Evolutionary conservation across 2,329 filamentous ascomycete genomes (phyloP).

Genomic region (Elsinoe fawcettii): DNA sequence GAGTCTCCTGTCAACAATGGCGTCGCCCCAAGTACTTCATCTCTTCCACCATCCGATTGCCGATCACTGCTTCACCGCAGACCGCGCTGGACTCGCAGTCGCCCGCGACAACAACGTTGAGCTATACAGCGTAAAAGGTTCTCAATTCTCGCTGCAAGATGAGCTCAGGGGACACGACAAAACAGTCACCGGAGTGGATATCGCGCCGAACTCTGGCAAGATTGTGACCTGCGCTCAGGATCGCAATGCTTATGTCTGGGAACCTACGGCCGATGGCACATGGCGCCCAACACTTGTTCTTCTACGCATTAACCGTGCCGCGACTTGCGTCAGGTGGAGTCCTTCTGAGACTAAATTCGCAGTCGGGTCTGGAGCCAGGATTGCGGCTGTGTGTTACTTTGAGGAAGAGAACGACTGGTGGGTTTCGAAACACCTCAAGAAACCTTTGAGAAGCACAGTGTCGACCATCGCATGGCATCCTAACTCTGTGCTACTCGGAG

Average conservation of each 20-base stretch:
- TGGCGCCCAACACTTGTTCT: constrained; percentile 98
- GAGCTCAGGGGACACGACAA: constrained; percentile 97
- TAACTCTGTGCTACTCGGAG: constrained; percentile 89
- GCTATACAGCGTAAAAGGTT: constrained; percentile 69
- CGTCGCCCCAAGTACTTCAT: constrained; percentile 83
- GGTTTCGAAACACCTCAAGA: constrained; percentile 99
- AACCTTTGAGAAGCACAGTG: constrained; percentile 94
- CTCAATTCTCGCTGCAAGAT: constrained; percentile 74
- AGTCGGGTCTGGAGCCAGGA: constrained; percentile 87
- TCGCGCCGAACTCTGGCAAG: constrained; percentile 79
- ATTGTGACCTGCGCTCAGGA: constrained; percentile 99
- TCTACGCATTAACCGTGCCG: constrained; percentile 91
- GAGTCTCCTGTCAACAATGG: constrained; percentile 91
- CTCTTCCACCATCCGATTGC: constrained; percentile 94
- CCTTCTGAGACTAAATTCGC: constrained; percentile 96
- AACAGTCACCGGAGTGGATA: constrained; percentile 90
- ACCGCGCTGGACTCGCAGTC: constrained; percentile 80
- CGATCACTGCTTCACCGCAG: constrained; percentile 95
- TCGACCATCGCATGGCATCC: constrained; percentile 95
- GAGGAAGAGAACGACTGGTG: constrained; percentile 99
- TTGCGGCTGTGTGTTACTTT: constrained; percentile 97
- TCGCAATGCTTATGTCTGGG: constrained; percentile 97
- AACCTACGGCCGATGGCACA: constrained; percentile 73
- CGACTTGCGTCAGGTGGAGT: constrained; percentile 95
- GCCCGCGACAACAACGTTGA: constrained; percentile 85